Percentiles rank a stretch among this genome's conserved stretches.
phyloP scores from a whole-genome alignment of 78 protist species.

The Ministeria vibrans region DNA sequence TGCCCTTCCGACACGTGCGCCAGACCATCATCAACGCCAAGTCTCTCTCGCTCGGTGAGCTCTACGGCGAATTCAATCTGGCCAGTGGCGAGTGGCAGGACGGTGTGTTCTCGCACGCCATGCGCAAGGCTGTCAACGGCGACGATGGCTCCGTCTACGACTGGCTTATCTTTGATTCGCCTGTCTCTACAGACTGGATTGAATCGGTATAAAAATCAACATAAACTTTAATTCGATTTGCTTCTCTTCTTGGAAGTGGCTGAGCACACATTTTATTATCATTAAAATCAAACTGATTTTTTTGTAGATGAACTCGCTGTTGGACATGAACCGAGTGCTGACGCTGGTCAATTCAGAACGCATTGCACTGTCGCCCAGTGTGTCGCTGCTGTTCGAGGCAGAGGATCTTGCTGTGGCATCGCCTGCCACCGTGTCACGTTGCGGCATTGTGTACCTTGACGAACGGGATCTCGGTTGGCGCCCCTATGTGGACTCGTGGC shows the following conservation, averaged over 20 bases:
- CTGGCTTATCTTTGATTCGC: constrained; percentile 97
- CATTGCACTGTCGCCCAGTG: constrained; percentile 56
- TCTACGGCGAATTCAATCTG: constrained; percentile 86
- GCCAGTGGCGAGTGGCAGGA: constrained; percentile 97
- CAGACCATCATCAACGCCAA: constrained; percentile 89
- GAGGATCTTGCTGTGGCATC: constrained; percentile 75
- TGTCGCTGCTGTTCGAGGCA: constrained; percentile 72
- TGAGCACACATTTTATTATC: no score
- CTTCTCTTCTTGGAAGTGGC: no score
- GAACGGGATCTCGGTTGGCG: constrained; percentile 54
- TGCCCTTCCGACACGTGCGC: constrained; percentile 34
- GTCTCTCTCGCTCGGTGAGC: constrained; percentile 83
- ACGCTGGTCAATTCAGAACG: constrained; percentile 73
- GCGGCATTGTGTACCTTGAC: constrained; percentile 81
- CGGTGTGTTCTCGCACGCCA: constrained; percentile 86
- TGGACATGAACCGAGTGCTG: constrained; percentile 76
- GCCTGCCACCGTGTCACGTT: constrained; percentile 86
- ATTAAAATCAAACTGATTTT: no score
- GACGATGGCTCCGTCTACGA: constrained; percentile 75
- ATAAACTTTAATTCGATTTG: no score
- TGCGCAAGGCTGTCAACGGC: constrained; percentile 74
- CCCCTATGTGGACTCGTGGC: constrained; percentile 62
- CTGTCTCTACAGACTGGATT: constrained; percentile 98
- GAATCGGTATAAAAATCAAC: no score
- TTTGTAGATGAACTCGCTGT: constrained; percentile 80